Conservation (phyloP, 2,329 filamentous ascomycete species). For the Coleophoma cylindrospora region DNA sequence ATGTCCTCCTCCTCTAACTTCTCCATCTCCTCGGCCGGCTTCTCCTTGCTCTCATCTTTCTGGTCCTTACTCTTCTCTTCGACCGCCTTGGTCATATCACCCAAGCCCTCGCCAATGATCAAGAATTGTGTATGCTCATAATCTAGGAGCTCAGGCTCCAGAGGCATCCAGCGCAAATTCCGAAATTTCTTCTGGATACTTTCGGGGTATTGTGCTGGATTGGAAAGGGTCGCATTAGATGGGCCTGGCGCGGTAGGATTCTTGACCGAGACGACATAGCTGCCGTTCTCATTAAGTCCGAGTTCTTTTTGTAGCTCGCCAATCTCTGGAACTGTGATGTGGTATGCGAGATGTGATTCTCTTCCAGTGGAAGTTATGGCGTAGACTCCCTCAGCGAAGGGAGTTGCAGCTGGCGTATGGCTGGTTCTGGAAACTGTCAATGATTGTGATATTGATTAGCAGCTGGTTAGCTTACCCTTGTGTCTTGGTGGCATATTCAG, state of each 20-base stretch:
- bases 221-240: constrained; percentile 54
- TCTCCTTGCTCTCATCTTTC: constrained; percentile 52
- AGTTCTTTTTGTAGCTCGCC: constrained; percentile 72
- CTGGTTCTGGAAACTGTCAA: constrained; percentile 35
- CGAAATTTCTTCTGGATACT: constrained; percentile 70
- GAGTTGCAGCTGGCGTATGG: constrained; percentile 63
- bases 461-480: constrained; percentile 36
- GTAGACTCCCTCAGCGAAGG: constrained; percentile 82
- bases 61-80: constrained; percentile 50
- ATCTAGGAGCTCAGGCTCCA: constrained; percentile 68
- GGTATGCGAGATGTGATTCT: constrained; percentile 73
- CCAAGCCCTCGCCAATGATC: constrained; percentile 65
- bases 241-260: constrained; percentile 71
- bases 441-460: neutral
- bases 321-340: constrained; percentile 69
- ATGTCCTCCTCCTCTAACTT: constrained; percentile 68
- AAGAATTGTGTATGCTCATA: constrained; percentile 73
- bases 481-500: constrained; percentile 73
- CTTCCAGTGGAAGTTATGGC: constrained; percentile 68
- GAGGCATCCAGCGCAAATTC: constrained; percentile 67
- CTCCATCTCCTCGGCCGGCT: constrained; percentile 67
- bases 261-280: constrained; percentile 74
- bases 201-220: constrained; percentile 65
- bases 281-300: constrained; percentile 65
- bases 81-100: constrained; percentile 50